Conservation (phyloP, 2,329 filamentous ascomycete genomes). For the Ophiognomonia clavigignenti-juglandacearum region DNA sequence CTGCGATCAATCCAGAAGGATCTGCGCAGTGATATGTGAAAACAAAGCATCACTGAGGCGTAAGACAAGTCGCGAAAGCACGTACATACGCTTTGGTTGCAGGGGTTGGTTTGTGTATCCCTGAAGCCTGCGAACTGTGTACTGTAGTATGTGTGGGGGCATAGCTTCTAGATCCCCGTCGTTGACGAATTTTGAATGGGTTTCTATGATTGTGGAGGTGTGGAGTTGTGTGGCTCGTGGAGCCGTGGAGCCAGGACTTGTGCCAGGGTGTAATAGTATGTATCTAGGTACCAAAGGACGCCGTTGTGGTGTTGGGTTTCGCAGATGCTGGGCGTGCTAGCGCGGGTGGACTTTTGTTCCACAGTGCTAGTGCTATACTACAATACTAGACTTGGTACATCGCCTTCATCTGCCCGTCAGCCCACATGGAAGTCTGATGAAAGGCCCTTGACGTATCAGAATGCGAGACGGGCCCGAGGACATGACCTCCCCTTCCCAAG, state of each 20-base stretch:
- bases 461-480: constrained; percentile 13
- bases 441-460: constrained; percentile 18
- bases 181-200: constrained; percentile 10
- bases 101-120: constrained; percentile 10
- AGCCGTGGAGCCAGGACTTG: background rate
- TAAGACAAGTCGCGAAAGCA: constrained; percentile 12
- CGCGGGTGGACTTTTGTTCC: no score
- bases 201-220: no score
- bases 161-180: constrained; percentile 9
- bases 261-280: constrained; percentile 1
- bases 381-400: no score
- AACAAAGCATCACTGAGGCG: constrained; percentile 11
- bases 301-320: no score
- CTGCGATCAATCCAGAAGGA: background rate
- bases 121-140: no score
- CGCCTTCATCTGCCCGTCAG: no score
- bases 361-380: no score
- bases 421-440: no score
- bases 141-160: constrained; percentile 3
- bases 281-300: no score
- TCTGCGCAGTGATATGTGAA: no score
- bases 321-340: no score
- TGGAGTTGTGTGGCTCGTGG: background rate
- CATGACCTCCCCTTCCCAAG: constrained; percentile 6
- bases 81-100: constrained; percentile 5